Evolutionary conservation across 1,284 basidiomycete species (phyloP).

Genomic region (Pseudozyma sp.): DNA sequence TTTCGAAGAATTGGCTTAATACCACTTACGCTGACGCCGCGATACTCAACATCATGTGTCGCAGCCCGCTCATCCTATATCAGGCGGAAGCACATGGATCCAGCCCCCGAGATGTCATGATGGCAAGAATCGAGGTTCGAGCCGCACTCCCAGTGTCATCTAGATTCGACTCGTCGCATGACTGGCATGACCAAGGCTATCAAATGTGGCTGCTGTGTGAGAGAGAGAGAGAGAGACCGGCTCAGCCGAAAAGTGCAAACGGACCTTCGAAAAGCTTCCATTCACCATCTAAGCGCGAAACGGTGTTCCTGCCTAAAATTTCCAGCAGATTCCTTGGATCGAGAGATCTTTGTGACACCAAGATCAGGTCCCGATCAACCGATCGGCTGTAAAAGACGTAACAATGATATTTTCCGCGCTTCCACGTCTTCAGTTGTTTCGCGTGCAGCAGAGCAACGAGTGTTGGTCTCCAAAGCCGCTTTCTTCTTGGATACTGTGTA

Average conservation of each 20-base stretch:
- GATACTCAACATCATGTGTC: too few relatives aligned
- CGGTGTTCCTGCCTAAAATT: background rate
- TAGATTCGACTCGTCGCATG: background rate
- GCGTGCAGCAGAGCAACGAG: constrained; percentile 2
- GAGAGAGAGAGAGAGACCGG: background rate
- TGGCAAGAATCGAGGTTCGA: too few relatives aligned
- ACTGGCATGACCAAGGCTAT: background rate
- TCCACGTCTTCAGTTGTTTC: constrained; percentile 9
- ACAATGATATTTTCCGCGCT: too few relatives aligned
- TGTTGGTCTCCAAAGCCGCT: constrained; percentile 4
- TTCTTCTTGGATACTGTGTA: background rate
- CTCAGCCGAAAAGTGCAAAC: too few relatives aligned
- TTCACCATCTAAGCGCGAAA: background rate
- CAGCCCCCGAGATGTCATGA: too few relatives aligned
- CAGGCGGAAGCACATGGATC: too few relatives aligned
- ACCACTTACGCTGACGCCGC: too few relatives aligned
- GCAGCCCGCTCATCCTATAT: too few relatives aligned
- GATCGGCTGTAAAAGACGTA: too few relatives aligned
- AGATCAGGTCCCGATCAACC: background rate
- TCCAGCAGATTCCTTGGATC: constrained; percentile 15
- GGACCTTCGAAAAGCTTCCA: constrained; percentile 29
- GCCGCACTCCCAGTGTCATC: too few relatives aligned
- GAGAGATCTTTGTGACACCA: too few relatives aligned
- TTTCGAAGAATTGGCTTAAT: too few relatives aligned
- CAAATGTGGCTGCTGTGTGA: background rate